Percentiles rank a stretch among this genome's conserved stretches.
Evolutionary conservation across 2,329 filamentous ascomycete genomes (phyloP).

Genomic region (Madurella fahalii): DNA sequence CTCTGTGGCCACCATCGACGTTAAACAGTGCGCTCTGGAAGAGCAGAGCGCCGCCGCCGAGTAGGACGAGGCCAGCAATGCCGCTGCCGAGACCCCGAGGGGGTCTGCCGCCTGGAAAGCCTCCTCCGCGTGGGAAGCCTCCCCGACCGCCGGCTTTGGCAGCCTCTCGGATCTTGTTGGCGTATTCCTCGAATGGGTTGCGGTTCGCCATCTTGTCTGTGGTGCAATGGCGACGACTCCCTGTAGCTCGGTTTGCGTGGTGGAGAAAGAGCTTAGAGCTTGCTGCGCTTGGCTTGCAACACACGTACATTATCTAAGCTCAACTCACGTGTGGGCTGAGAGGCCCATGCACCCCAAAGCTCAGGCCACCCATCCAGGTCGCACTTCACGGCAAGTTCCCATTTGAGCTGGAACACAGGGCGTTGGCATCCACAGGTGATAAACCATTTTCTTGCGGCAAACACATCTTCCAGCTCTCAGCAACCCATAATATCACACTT

Average conservation of each 20-base stretch:
- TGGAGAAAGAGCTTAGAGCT: conserved; percentile 18
- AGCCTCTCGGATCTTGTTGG: conserved; percentile 48
- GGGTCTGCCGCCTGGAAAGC: conserved; percentile 41
- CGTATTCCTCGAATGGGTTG: conserved; percentile 47
- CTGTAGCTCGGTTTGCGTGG: conserved; percentile 17
- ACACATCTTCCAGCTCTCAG: no score
- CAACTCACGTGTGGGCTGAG: neutral
- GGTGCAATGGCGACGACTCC: conserved; percentile 9
- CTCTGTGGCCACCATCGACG: conserved; percentile 96
- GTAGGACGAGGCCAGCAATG: conserved; percentile 39
- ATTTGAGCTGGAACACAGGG: no score
- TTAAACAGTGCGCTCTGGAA: conserved; percentile 64
- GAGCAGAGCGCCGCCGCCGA: conserved; percentile 48
- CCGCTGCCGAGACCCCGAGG: conserved; percentile 39
- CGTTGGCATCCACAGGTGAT: no score
- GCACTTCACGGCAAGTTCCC: no score
- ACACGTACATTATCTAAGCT: neutral
- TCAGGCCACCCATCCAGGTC: neutral
- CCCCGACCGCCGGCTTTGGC: conserved; percentile 40
- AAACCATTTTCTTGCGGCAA: no score
- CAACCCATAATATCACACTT: no score
- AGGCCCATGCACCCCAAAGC: neutral
- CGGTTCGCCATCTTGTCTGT: conserved; percentile 32
- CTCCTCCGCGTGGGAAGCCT: conserved; percentile 39
- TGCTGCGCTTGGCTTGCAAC: neutral